Evolutionary conservation across 768 basidiomycete species (phyloP), one percentile per base, ranked within the genome.

Genomic region (Filobasidium floriforme): DNA sequence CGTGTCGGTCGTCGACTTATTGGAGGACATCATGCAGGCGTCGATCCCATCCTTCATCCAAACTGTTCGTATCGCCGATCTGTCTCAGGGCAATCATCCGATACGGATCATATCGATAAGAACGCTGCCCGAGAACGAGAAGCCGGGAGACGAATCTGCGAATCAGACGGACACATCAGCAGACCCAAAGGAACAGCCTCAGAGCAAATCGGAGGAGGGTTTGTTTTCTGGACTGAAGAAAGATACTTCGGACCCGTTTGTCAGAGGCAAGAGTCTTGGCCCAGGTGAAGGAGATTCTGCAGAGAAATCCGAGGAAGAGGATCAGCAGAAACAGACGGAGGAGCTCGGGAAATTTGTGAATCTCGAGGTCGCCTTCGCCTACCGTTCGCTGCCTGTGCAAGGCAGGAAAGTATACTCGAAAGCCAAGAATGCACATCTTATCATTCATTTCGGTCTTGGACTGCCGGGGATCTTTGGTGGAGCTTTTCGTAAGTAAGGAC

Each of bases 11-110:
- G 59, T 59, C 28, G 65, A 66, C 41, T 44, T 66, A 43, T 51
- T 66, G 18, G 65, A 66, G 54, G 65, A 66, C 41, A 59, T 66
- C 57, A 66, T 66, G 65, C 65, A 66, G 41, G 65, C 65, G 7
- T 66, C 65, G 18, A 66, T 66, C 46, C 65, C 65, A 4, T 28
- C 28, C 29, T 59, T 59, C 32, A 60, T 60, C 22, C 46, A 61
- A 28, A 66, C 65, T 1, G 65, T 66, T 44, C 65, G 65, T 7
- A 66, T 66, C 65, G 6, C 59, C 1, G 65, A 66, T 32, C 32
- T 66, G 14, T 66, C 65, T 4, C 65, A 66, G 37, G 65, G 65
- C 14, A 66, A 60, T 41, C 65, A 66, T 54, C 65, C 65, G 1
- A 28, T 66, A 14, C 59, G 65, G 1, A 66, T 66, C 12, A 60